phyloP scores from a whole-genome alignment of 768 basidiomycete genomes.

The Holtermanniella nyarrowii region DNA sequence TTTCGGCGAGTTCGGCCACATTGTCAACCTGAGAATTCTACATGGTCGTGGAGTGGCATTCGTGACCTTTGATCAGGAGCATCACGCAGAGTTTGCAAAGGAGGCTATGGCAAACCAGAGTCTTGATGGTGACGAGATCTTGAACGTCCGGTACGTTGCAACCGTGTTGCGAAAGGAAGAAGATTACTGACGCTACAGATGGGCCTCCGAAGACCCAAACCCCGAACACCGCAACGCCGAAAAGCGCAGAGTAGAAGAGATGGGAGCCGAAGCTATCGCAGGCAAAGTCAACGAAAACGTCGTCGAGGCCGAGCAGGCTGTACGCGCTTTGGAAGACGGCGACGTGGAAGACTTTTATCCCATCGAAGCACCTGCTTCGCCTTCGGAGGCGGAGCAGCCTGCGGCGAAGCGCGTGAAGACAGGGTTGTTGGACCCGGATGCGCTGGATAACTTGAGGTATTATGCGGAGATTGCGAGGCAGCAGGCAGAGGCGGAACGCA shows the following conservation, averaged over 20 bases:
- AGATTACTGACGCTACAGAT: conserved; percentile 41
- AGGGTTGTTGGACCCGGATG: conserved; percentile 70
- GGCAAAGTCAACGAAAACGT: conserved; percentile 77
- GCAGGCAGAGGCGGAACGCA: conserved; percentile 44
- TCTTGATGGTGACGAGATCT: conserved; percentile 89
- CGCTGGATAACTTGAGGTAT: conserved; percentile 79
- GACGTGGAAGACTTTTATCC: conserved; percentile 39
- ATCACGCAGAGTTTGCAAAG: conserved; percentile 87
- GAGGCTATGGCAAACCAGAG: conserved; percentile 99
- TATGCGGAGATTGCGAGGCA: conserved; percentile 76
- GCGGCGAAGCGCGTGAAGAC: conserved; percentile 26
- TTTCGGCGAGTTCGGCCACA: conserved; percentile 91
- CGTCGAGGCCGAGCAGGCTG: conserved; percentile 74
- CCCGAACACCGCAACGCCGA: conserved; percentile 79
- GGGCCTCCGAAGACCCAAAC: conserved; percentile 99
- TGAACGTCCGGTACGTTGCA: conserved; percentile 65
- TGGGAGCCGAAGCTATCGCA: conserved; percentile 73
- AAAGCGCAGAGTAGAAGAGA: conserved; percentile 67
- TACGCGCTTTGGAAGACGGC: conserved; percentile 83
- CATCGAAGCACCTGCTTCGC: conserved; percentile 32
- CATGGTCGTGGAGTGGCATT: conserved; percentile 94
- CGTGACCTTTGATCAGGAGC: conserved; percentile 82
- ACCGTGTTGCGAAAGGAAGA: background rate
- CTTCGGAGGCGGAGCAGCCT: conserved; percentile 43
- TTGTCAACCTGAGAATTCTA: conserved; percentile 81